phyloP scores from a whole-genome alignment of 1,139 yeast genomes.

The Suhomyces chickasaworum region DNA sequence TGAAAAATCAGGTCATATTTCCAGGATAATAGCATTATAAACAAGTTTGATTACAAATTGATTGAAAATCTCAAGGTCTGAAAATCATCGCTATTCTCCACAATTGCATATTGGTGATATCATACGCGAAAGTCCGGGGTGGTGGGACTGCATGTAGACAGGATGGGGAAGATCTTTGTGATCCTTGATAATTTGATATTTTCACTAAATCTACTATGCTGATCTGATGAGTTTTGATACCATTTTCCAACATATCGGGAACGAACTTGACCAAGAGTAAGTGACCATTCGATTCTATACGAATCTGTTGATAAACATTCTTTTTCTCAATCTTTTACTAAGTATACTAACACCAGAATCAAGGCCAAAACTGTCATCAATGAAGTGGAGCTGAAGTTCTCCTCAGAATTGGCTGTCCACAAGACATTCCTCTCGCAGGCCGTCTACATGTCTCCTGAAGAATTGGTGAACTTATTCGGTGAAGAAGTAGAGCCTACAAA shows the following conservation, averaged over 20 bases:
- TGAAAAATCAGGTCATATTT: neutral
- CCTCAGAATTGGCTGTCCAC: neutral
- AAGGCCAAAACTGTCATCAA: constrained; percentile 3
- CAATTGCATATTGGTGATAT: neutral
- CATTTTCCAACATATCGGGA: constrained; percentile 5
- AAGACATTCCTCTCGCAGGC: constrained; percentile 4
- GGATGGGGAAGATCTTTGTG: neutral
- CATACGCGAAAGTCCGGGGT: neutral
- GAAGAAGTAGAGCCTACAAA: neutral
- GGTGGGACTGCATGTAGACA: neutral
- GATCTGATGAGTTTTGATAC: constrained; percentile 4
- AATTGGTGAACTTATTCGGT: neutral
- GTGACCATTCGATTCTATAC: neutral
- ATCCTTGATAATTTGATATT: neutral
- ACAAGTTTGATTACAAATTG: neutral
- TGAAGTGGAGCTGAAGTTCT: constrained; percentile 8
- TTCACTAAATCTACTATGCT: neutral
- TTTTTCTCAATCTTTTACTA: neutral
- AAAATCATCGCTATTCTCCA: no score
- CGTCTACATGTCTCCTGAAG: constrained; percentile 4
- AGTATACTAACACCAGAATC: constrained; percentile 9
- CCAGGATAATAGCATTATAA: neutral
- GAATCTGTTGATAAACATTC: no score
- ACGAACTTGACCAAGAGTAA: constrained; percentile 10
- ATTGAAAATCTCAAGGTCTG: no score